phyloP scores from a whole-genome alignment of 371 early-diverging fungal genomes.

The Mortierella sp. region DNA sequence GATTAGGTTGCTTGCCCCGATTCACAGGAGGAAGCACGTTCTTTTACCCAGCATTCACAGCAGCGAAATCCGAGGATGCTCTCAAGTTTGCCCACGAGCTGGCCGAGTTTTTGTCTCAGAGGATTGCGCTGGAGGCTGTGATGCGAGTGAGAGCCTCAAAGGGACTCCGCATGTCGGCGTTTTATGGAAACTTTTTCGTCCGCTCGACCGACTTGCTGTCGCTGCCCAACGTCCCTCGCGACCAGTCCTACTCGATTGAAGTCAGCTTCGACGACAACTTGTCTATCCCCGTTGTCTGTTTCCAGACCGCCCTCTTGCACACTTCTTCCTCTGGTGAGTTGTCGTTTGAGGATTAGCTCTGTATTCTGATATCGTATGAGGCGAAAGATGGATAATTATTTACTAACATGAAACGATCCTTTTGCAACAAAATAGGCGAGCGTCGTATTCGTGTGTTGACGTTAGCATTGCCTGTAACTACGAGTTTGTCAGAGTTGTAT shows the following conservation, averaged over 20 bases:
- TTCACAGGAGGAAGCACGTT: conserved; percentile 96
- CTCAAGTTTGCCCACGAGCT: conserved; percentile 93
- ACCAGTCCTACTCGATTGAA: conserved; percentile 95
- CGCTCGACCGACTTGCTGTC: conserved; percentile 96
- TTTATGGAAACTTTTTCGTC: conserved; percentile 97
- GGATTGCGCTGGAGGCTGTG: conserved; percentile 95
- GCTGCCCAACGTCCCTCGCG: conserved; percentile 94
- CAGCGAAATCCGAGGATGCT: conserved; percentile 87
- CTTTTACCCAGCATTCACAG: conserved; percentile 97
- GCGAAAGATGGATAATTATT: background rate
- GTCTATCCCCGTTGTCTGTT: conserved; percentile 83
- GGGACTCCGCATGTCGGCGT: conserved; percentile 88
- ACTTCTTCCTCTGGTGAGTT: conserved; percentile 76
- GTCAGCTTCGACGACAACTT: conserved; percentile 89
- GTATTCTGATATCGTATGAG: background rate
- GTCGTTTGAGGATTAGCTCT: background rate
- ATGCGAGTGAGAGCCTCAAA: conserved; percentile 95
- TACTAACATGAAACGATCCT: background rate
- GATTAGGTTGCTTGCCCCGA: conserved; percentile 78
- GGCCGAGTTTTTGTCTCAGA: conserved; percentile 82
- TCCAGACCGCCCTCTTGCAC: conserved; percentile 98
- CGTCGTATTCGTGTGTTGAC: conserved; percentile 98
- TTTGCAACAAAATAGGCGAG: conserved; percentile 69
- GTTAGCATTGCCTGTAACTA: conserved; percentile 89
- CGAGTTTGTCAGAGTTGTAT: conserved; percentile 85